Percentiles rank a stretch among this genome's conserved stretches.
These are phyloP conservation scores for Xylariaceae sp. DNA, from an alignment of 2,329 filamentous ascomycete species.

Conservation along the genomic window DNA sequence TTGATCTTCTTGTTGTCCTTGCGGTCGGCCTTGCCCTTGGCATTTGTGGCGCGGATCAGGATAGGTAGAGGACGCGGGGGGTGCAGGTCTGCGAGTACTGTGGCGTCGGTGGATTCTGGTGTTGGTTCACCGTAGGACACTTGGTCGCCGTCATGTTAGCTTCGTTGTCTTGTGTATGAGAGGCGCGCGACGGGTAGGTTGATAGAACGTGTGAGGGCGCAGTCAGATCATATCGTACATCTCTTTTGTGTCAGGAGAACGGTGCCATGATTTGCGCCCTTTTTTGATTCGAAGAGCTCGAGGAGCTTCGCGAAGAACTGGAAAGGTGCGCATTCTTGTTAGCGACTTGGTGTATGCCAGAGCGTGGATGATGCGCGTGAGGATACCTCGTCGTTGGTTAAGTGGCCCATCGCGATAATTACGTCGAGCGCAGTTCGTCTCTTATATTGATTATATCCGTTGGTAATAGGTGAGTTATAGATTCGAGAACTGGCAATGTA, in stretches of 20 bases:
- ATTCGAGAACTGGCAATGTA: too few relatives aligned
- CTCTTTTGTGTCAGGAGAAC: constrained; percentile 74
- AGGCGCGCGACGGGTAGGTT: not conserved
- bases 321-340: constrained; percentile 2
- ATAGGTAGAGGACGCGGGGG: constrained; percentile 60
- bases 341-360: not conserved
- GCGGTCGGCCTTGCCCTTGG: constrained; percentile 57
- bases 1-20: constrained; percentile 55
- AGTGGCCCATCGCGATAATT: constrained; percentile 38
- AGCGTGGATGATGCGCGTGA: constrained; percentile 4
- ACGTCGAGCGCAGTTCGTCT: not conserved
- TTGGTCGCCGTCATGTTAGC: constrained; percentile 22
- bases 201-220: not conserved
- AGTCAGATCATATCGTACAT: constrained; percentile 41
- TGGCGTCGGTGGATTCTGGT: constrained; percentile 39
- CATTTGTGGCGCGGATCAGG: constrained; percentile 79
- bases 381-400: constrained; percentile 57
- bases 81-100: constrained; percentile 56
- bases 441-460: too few relatives aligned
- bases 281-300: constrained; percentile 62
- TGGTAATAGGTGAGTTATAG: too few relatives aligned
- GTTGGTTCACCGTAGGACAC: constrained; percentile 43
- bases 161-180: not conserved
- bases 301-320: constrained; percentile 70
- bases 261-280: constrained; percentile 65